phyloP scores from a whole-genome alignment of 1,139 yeast species.

The Petasospora fabianii region DNA sequence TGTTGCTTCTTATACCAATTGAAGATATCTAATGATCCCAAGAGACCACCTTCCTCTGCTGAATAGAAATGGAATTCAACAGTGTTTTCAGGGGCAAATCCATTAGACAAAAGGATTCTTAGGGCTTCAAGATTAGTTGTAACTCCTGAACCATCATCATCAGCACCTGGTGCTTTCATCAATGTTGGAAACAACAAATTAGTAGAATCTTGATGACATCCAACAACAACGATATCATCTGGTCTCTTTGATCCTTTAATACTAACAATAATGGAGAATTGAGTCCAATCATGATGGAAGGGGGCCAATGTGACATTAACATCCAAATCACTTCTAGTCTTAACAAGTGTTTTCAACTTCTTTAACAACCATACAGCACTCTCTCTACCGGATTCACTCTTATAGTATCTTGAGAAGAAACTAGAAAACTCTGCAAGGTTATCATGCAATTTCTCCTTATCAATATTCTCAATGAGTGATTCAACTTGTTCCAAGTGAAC shows the following conservation, averaged over 20 bases:
- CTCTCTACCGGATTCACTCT: constrained; percentile 63
- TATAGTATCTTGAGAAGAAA: constrained; percentile 79
- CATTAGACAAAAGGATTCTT: constrained; percentile 49
- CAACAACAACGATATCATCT: constrained; percentile 62
- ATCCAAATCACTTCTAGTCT: constrained; percentile 23
- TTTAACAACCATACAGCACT: constrained; percentile 70
- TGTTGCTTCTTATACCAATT: constrained; percentile 44
- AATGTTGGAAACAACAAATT: constrained; percentile 70
- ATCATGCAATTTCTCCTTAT: constrained; percentile 44
- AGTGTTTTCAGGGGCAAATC: constrained; percentile 62
- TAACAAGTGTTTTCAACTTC: constrained; percentile 41
- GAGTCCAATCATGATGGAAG: constrained; percentile 54
- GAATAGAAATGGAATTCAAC: constrained; percentile 92
- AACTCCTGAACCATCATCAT: constrained; percentile 91
- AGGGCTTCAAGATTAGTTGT: constrained; percentile 75
- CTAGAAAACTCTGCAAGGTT: constrained; percentile 63
- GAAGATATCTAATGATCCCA: constrained; percentile 83
- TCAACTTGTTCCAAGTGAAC: constrained; percentile 40
- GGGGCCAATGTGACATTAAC: constrained; percentile 35
- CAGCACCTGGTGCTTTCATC: constrained; percentile 89
- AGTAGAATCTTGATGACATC: constrained; percentile 87
- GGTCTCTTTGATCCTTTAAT: constrained; percentile 36
- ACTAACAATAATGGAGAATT: constrained; percentile 52
- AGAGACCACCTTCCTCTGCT: constrained; percentile 91
- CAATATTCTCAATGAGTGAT: constrained; percentile 35